Evolutionary conservation across 2,329 filamentous ascomycete species (phyloP).

Genomic region (Falciphora oryzae): DNA sequence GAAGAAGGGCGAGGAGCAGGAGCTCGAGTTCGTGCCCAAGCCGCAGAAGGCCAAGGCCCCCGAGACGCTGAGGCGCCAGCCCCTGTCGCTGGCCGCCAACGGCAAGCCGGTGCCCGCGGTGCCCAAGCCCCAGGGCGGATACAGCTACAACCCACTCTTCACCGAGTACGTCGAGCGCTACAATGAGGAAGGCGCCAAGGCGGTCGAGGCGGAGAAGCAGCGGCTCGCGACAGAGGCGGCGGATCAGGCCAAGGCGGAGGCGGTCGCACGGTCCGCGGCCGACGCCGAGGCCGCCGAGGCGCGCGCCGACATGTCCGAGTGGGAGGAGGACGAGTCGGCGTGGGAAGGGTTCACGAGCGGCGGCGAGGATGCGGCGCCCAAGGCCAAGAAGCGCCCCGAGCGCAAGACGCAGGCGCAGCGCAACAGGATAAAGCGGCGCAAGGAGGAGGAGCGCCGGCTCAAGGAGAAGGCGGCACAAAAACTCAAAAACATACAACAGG

Average conservation of each 20-base stretch:
- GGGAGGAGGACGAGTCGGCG: constrained; percentile 75
- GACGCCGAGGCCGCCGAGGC: constrained; percentile 69
- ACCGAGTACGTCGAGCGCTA: constrained; percentile 78
- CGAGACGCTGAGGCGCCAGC: constrained; percentile 66
- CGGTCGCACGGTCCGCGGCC: constrained; percentile 63
- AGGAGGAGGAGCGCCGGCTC: constrained; percentile 73
- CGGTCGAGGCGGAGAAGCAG: constrained; percentile 70
- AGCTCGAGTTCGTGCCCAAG: constrained; percentile 63
- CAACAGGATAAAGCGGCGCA: constrained; percentile 82
- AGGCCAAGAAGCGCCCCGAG: constrained; percentile 74
- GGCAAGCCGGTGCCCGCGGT: constrained; percentile 78
- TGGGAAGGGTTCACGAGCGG: constrained; percentile 90
- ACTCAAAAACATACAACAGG: constrained; percentile 64
- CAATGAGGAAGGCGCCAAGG: constrained; percentile 68
- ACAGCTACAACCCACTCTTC: constrained; percentile 89
- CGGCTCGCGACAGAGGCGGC: constrained; percentile 62
- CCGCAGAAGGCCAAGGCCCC: constrained; percentile 64
- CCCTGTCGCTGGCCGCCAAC: constrained; percentile 75
- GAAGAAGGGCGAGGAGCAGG: constrained; percentile 35
- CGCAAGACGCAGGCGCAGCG: constrained; percentile 82
- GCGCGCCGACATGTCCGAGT: constrained; percentile 59
- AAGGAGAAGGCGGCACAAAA: constrained; percentile 73
- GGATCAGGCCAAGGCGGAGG: constrained; percentile 62
- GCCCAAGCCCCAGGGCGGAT: constrained; percentile 70
- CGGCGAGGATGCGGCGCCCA: constrained; percentile 57